Percentiles rank a stretch among this genome's conserved stretches.
Conservation (phyloP, 2,329 filamentous ascomycete species). For the Fusarium solani-melongenae region DNA sequence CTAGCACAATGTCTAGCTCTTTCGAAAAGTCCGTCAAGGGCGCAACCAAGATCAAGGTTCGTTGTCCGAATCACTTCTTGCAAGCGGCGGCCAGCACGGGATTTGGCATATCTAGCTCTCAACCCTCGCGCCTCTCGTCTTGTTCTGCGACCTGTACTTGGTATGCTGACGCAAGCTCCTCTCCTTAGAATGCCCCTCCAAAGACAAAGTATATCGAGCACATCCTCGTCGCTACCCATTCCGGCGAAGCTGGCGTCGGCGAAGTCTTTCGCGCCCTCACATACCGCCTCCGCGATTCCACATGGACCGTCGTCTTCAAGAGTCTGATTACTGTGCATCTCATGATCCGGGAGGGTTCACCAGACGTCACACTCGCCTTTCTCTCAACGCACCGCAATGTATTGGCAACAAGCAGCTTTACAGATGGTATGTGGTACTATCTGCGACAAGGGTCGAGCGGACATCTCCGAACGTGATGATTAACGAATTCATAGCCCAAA, state of each 20-base stretch:
- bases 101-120: neutral
- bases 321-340: slow-evolving; percentile 93
- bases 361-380: slow-evolving; percentile 87
- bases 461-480: neutral
- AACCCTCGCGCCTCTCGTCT: neutral
- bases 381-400: slow-evolving; percentile 84
- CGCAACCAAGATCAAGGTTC: slow-evolving; percentile 95
- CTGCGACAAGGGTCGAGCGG: neutral
- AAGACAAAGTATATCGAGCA: slow-evolving; percentile 99
- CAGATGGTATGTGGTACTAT: slow-evolving; percentile 75
- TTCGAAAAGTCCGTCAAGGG: slow-evolving; percentile 99
- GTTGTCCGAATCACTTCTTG: slow-evolving; percentile 12
- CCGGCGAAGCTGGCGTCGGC: slow-evolving; percentile 91
- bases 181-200: slow-evolving; percentile 82
- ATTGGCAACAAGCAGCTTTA: slow-evolving; percentile 89
- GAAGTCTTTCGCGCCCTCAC: slow-evolving; percentile 96
- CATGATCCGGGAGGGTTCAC: slow-evolving; percentile 96
- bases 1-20: slow-evolving; percentile 76
- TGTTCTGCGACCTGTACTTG: neutral
- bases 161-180: slow-evolving; percentile 10
- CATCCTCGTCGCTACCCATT: slow-evolving; percentile 93
- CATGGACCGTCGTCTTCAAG: slow-evolving; percentile 99
- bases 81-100: neutral
- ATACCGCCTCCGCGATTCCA: slow-evolving; percentile 89
- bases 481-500: slow-evolving; percentile 73